A percentile compares a stretch with the other conserved stretches of the same genome.
Conservation (phyloP, 371 early-diverging fungal species). For the Mortierella sp. region DNA sequence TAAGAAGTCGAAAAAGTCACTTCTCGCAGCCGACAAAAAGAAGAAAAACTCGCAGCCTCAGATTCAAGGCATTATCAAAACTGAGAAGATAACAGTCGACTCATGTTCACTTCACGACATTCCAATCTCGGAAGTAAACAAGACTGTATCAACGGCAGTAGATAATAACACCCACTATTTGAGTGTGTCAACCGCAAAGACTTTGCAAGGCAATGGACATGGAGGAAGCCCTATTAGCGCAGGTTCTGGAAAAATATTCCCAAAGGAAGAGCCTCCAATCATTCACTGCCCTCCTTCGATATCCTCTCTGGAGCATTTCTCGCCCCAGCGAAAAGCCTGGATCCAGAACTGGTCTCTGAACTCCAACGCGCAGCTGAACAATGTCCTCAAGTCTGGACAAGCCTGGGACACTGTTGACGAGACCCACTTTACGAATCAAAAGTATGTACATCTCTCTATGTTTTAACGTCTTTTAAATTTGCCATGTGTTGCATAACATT, state of each 20-base stretch:
- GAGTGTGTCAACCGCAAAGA: conserved; percentile 9
- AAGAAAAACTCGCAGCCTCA: conserved; percentile 7
- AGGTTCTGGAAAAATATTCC: conserved; percentile 16
- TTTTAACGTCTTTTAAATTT: background rate
- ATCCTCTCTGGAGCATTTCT: conserved; percentile 34
- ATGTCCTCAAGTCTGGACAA: conserved; percentile 19
- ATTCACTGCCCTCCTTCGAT: conserved; percentile 39
- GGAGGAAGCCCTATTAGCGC: conserved; percentile 18
- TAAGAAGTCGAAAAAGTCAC: conserved; percentile 26
- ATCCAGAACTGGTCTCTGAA: conserved; percentile 17
- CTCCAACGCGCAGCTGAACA: background rate
- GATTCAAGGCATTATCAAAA: background rate
- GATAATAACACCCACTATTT: conserved; percentile 5
- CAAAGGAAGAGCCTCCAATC: conserved; percentile 27
- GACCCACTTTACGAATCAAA: conserved; percentile 2
- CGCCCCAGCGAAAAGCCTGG: conserved; percentile 33
- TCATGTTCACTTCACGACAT: conserved; percentile 6
- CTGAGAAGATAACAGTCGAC: background rate
- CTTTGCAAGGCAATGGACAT: background rate
- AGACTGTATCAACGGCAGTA: conserved; percentile 5
- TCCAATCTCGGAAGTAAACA: conserved; percentile 9
- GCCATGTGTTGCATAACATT: background rate
- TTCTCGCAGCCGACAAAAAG: conserved; percentile 13
- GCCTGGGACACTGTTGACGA: conserved; percentile 32
- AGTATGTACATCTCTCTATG: background rate